Evolutionary conservation across 257 asterid species (phyloP), one percentile per base, ranked within the genome.

Genomic region (Fraxinus anomala): DNA sequence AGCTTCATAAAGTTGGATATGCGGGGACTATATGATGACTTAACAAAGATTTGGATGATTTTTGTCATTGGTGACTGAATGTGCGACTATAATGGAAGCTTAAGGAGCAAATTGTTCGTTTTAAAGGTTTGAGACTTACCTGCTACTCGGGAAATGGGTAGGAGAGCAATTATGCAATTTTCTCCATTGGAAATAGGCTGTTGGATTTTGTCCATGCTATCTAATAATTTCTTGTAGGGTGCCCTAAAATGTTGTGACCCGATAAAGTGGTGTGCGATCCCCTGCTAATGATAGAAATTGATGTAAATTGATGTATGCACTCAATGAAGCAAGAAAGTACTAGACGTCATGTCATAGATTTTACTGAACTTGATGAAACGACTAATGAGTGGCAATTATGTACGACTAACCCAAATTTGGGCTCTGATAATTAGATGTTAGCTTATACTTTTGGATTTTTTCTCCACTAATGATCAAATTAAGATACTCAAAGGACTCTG

Each of bases 251-350:
- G 37, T 77, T 91, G 19, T 74, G 12, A 26, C 83, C 75, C 5
- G 85, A 85, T 8, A 89, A 88, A 80, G 90, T 95, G 85, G 77
- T 65, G 61, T 86, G 98, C 61, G 97, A 93, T 72, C 89, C 94
- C 23, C 28, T 90, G 73, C 76, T 93, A 72, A 82, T 72, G 37
- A 79, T 89, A 13, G 97, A 95, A 82, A 90, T 93, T 59, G 98
- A 93, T 73, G 98, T 93, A 95, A 82, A 90, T 93, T 59, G 98
- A 93, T 73, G 98, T 93, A 30, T 88, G 83, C 97, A 94, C 19
- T 73, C 92, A 33, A 76, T 77, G 86, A 79, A 79, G 68, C 83
- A 85, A 63, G 83, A 89, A 81, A 85, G 84, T 28, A 85, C 83
- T 51, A 70, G 83, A 51, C 76, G 73, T 65, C 88, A 81, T 26